Evolutionary conservation across 1,284 basidiomycete genomes (phyloP).

Genomic region (Gomphus sp.): DNA sequence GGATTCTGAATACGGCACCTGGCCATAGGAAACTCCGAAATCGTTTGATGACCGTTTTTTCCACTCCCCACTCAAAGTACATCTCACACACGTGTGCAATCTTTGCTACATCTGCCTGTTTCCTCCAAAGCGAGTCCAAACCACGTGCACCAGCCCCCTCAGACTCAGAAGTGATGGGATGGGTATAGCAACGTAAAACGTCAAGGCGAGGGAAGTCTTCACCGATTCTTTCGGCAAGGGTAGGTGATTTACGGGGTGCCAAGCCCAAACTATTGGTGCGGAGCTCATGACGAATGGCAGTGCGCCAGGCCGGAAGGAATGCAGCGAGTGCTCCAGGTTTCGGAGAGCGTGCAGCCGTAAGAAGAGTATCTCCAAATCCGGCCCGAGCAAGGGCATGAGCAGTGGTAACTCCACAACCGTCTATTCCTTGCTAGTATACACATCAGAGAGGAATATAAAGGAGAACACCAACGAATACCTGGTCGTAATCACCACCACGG

Average conservation of each 20-base stretch:
- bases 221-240: constrained; percentile 53
- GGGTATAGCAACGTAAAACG: constrained; percentile 63
- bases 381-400: constrained; percentile 62
- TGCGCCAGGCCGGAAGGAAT: constrained; percentile 58
- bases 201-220: constrained; percentile 57
- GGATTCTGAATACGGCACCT: constrained; percentile 51
- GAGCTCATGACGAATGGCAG: constrained; percentile 58
- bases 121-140: constrained; percentile 38
- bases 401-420: constrained; percentile 52
- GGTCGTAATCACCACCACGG: constrained; percentile 86
- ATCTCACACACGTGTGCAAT: constrained; percentile 73
- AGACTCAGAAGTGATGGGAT: constrained; percentile 67
- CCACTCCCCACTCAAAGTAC: constrained; percentile 86
- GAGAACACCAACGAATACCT: constrained; percentile 21
- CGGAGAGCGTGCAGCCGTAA: constrained; percentile 49
- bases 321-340: constrained; percentile 34
- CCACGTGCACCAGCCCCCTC: constrained; percentile 25
- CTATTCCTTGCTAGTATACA: constrained; percentile 33
- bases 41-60: constrained; percentile 66
- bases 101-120: constrained; percentile 60
- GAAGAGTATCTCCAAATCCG: constrained; percentile 62
- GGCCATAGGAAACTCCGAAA: constrained; percentile 74
- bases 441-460: background rate
- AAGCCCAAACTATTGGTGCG: constrained; percentile 56
- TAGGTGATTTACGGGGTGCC: constrained; percentile 48